phyloP scores from a whole-genome alignment of 345 rosid genomes.

The Gossypium turneri region DNA sequence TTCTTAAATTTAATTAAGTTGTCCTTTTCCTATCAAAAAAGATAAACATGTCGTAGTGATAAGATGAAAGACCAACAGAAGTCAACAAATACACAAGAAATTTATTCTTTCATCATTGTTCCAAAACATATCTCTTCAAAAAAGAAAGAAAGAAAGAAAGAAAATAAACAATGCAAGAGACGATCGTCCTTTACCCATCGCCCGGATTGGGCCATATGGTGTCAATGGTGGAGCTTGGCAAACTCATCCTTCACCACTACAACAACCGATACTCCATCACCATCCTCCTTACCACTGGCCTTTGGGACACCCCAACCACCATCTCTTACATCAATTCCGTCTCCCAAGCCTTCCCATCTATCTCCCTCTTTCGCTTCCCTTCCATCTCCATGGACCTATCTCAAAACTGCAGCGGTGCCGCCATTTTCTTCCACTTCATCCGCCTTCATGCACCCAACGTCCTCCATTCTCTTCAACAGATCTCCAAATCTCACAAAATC shows the following conservation, averaged over 20 bases:
- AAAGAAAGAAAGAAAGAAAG: not conserved
- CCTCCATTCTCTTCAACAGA: slow-evolving; percentile 16
- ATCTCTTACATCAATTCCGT: slow-evolving; percentile 14
- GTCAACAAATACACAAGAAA: too few species aligned
- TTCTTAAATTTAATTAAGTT: too few species aligned
- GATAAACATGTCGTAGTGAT: too few species aligned
- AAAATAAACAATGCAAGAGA: not conserved
- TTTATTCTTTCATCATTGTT: too few species aligned
- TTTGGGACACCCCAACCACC: not conserved
- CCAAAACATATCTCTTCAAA: too few species aligned
- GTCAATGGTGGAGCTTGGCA: slow-evolving; percentile 36
- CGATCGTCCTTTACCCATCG: slow-evolving; percentile 28
- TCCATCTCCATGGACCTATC: not conserved
- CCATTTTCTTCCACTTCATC: slow-evolving; percentile 20
- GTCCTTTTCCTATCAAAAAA: too few species aligned
- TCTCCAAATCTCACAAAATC: slow-evolving; percentile 15
- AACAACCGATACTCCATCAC: slow-evolving; percentile 11
- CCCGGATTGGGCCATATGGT: slow-evolving; percentile 31
- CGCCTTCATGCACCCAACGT: slow-evolving; percentile 23
- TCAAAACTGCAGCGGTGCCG: not conserved
- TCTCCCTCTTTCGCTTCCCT: slow-evolving; percentile 34
- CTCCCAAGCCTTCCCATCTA: slow-evolving; percentile 22
- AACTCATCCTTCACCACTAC: slow-evolving; percentile 19
- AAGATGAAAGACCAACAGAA: too few species aligned
- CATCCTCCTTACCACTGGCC: slow-evolving; percentile 20